phyloP scores from a whole-genome alignment of 2,329 filamentous ascomycete genomes.

The Pestalotiopsis sp. region DNA sequence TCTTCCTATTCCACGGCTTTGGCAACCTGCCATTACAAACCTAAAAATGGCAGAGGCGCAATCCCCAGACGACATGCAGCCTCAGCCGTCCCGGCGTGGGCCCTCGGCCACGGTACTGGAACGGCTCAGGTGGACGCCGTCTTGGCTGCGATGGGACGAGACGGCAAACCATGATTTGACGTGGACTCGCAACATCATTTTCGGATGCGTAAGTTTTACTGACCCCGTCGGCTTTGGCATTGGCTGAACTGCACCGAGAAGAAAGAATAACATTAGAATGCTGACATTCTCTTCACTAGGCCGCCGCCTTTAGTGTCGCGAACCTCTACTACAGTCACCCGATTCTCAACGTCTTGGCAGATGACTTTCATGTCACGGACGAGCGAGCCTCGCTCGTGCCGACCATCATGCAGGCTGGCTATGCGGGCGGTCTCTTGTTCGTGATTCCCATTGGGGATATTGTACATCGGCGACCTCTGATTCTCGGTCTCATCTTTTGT shows the following conservation, averaged over 20 bases:
- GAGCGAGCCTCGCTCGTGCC: conserved; percentile 70
- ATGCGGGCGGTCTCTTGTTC: conserved; percentile 73
- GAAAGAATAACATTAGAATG: not conserved
- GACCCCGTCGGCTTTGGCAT: not conserved
- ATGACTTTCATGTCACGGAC: conserved; percentile 71
- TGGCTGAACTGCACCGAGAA: not conserved
- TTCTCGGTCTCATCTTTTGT: conserved; percentile 66
- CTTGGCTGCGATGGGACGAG: conserved; percentile 28
- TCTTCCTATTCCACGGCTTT: not conserved
- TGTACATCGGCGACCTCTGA: conserved; percentile 69
- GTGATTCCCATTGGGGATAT: conserved; percentile 77
- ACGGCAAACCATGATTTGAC: conserved; percentile 28
- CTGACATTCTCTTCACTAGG: conserved; percentile 34
- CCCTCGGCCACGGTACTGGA: not conserved
- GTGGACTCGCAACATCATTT: conserved; percentile 29
- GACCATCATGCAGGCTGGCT: conserved; percentile 79
- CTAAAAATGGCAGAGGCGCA: not conserved
- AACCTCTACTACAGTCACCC: conserved; percentile 85
- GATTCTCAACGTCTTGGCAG: conserved; percentile 74
- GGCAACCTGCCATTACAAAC: too few relatives aligned
- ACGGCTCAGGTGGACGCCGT: conserved; percentile 23
- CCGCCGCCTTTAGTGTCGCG: conserved; percentile 70
- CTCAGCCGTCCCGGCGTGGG: not conserved
- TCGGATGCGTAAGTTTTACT: conserved; percentile 34
- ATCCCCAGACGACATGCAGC: not conserved